Conservation (phyloP, 1,284 basidiomycete genomes). For the Chalciporus sp. region DNA sequence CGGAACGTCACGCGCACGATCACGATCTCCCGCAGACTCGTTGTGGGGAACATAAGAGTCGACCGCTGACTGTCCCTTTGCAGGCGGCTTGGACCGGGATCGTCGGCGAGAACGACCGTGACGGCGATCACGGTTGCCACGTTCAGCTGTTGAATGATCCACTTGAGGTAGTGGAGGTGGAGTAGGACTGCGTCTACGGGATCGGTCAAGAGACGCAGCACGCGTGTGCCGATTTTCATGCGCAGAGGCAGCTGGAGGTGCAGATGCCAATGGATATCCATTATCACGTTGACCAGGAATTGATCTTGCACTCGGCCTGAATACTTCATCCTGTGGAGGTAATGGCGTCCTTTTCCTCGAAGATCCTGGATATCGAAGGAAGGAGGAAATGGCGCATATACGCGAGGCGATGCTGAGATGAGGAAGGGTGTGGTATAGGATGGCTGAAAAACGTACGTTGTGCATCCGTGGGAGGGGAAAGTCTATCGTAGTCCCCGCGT, state of each 20-base stretch:
- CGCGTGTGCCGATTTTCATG: constrained; percentile 12
- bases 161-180: constrained; percentile 9
- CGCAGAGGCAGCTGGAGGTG: not conserved
- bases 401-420: constrained; percentile 33
- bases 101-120: constrained; percentile 10
- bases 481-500: constrained; percentile 20
- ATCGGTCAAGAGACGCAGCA: constrained; percentile 1
- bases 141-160: constrained; percentile 11
- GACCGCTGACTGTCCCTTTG: constrained; percentile 10
- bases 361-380: constrained; percentile 24
- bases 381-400: constrained; percentile 14
- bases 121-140: constrained; percentile 23
- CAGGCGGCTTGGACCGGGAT: constrained; percentile 16
- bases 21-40: constrained; percentile 27
- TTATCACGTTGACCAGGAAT: constrained; percentile 16
- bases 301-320: constrained; percentile 30
- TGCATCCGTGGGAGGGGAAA: constrained; percentile 26
- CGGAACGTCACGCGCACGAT: constrained; percentile 23
- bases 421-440: constrained; percentile 32
- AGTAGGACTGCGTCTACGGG: constrained; percentile 19
- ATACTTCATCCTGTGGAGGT: constrained; percentile 40
- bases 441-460: constrained; percentile 48
- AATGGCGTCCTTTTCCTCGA: constrained; percentile 38
- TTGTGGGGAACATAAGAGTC: constrained; percentile 17
- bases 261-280: constrained; percentile 5